Evolutionary conservation across 1,139 yeast species (phyloP).

Genomic region (Candida tropicalis): DNA sequence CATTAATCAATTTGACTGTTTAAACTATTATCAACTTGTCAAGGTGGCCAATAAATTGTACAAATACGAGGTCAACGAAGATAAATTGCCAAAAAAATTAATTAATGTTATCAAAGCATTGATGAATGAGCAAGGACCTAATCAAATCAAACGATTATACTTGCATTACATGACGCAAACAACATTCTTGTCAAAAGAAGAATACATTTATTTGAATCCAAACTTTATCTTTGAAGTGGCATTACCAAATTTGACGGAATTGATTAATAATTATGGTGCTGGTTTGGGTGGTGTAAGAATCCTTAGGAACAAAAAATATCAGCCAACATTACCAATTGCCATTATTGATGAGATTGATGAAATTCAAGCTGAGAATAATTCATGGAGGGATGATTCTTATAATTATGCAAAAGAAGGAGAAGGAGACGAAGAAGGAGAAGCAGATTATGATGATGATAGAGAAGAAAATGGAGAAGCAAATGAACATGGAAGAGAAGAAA

Average conservation of each 20-base stretch:
- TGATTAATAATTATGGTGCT: constrained; percentile 62
- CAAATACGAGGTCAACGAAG: constrained; percentile 82
- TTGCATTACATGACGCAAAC: constrained; percentile 48
- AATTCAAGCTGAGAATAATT: constrained; percentile 39
- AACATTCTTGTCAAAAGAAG: constrained; percentile 42
- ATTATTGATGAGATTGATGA: constrained; percentile 67
- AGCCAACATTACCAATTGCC: constrained; percentile 63
- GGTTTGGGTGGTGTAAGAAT: constrained; percentile 58
- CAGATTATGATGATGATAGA: too few relatives aligned
- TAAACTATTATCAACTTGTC: constrained; percentile 71
- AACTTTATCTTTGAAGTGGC: constrained; percentile 52
- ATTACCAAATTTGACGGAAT: constrained; percentile 61
- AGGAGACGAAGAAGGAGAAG: constrained; percentile 18
- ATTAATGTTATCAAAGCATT: constrained; percentile 36
- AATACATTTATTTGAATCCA: constrained; percentile 51
- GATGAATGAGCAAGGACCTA: constrained; percentile 42
- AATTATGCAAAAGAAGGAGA: constrained; percentile 29
- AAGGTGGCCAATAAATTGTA: constrained; percentile 71
- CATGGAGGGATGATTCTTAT: constrained; percentile 36
- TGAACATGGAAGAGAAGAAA: constrained; percentile 5
- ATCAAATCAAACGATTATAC: constrained; percentile 34
- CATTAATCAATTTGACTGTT: constrained; percentile 54
- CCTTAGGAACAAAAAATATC: constrained; percentile 50
- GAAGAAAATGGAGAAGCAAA: constrained; percentile 13
- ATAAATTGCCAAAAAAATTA: constrained; percentile 53